Conservation (phyloP, 176 grass and related monocot genomes). For the Typha latifolia region DNA sequence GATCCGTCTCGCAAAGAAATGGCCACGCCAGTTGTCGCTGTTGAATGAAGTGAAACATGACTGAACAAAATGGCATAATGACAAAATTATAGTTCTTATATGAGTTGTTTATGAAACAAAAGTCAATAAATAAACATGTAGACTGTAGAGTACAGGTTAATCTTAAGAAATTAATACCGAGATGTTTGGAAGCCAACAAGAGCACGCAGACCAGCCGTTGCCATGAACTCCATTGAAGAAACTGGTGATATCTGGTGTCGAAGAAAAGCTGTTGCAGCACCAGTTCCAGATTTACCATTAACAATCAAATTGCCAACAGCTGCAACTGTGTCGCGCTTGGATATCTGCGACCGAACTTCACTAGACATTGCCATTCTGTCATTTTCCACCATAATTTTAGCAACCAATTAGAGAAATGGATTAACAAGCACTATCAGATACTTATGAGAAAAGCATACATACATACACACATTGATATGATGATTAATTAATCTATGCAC, state of each 20-base stretch:
- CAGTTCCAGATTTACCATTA: slow-evolving; percentile 50
- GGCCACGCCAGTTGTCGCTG: slow-evolving; percentile 69
- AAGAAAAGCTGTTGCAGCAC: slow-evolving; percentile 60
- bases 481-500: too few species aligned
- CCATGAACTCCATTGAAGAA: slow-evolving; percentile 74
- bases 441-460: not conserved
- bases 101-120: not conserved
- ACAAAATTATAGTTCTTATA: not conserved
- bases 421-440: too few species aligned
- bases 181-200: slow-evolving; percentile 51
- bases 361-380: slow-evolving; percentile 85
- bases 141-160: not conserved
- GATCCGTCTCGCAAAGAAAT: slow-evolving; percentile 88
- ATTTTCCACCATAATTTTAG: not conserved
- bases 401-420: not conserved
- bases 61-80: slow-evolving; percentile 35
- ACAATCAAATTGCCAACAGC: slow-evolving; percentile 76
- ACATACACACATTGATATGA: too few species aligned
- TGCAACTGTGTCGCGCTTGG: slow-evolving; percentile 57
- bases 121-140: slow-evolving; percentile 1
- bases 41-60: slow-evolving; percentile 80
- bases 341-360: slow-evolving; percentile 71
- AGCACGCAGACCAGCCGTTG: slow-evolving; percentile 80
- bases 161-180: slow-evolving; percentile 38
- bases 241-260: slow-evolving; percentile 58